Base-by-base conservation (phyloP, 108 stramenopile species). In the Discostella pseudostelligera region DNA sequence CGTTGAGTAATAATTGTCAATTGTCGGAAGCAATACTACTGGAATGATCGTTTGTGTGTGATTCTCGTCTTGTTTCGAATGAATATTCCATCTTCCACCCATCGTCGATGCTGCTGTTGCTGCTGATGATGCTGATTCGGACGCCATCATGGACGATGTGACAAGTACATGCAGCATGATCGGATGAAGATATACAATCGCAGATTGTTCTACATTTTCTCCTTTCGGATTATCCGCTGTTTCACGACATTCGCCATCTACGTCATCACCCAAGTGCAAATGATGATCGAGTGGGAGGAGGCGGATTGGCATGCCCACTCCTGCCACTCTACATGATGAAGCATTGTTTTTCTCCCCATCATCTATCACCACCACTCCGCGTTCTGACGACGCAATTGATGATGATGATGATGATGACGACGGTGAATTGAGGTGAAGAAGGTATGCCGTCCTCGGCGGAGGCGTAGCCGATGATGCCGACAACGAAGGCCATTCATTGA, bases 141-240 rank as follows among this genome's bases (percentile, higher is more conserved):
- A 39, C 24, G 24, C 22, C 21, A 19, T 59, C 19, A n/a, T 43
- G 2, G 42, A 43, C 42, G 42, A 43, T 22, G 25, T 17, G 24
- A 59, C 21, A 42, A 59, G 58, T 12, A 59, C 58, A 39, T 43
- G 17, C 40, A 59, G 21, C 36, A 59, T 19, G 0, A 59, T 39
- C 22, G 58, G 58, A 40, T 59, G 42, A 40, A 59, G 37, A 14
- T 26, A 44, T 59, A 24, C 37, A 32, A 32, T 32, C 5, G 32
- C 32, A 32, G 32, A 5, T 32, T 32, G 4, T 32, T 32, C 4
- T 32, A 32, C 32, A 32, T 5, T 32, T 32, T 32, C 5, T 32
- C 32, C 32, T 32, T 5, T 32, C n/a, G n/a, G n/a, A n/a, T n/a
- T n/a, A n/a, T 59, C 32, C 32, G 3, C 1, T 2, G 19, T 39